Percentiles rank a stretch among this genome's conserved stretches.
phyloP scores from a whole-genome alignment of 2,329 filamentous ascomycete genomes.

The Tricladium varicosporioides region DNA sequence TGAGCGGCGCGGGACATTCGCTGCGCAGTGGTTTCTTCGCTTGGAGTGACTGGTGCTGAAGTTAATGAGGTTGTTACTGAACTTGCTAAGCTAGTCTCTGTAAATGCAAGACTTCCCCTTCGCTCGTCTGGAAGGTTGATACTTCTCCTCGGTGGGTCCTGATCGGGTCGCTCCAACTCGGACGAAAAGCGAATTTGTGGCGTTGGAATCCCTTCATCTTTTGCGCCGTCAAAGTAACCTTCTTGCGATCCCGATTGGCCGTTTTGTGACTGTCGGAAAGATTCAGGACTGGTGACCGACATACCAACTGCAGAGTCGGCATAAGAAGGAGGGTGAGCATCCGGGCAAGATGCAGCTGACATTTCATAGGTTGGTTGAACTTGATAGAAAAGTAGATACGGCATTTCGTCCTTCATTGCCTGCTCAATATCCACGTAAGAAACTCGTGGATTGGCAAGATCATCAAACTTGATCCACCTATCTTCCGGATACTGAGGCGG shows the following conservation, averaged over 20 bases:
- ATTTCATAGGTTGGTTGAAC: constrained; percentile 79
- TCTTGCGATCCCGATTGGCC: constrained; percentile 11
- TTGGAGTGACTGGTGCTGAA: constrained; percentile 44
- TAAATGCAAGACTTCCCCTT: constrained; percentile 50
- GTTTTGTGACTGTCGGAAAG: constrained; percentile 6
- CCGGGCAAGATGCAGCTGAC: constrained; percentile 18
- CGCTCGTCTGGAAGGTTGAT: constrained; percentile 46
- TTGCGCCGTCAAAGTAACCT: constrained; percentile 45
- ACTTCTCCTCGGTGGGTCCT: constrained; percentile 37
- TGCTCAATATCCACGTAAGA: constrained; percentile 73
- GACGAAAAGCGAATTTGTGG: constrained; percentile 49
- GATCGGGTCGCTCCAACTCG: constrained; percentile 47
- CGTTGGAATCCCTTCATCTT: constrained; percentile 40
- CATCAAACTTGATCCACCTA: constrained; percentile 90
- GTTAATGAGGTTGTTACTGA: constrained; percentile 39
- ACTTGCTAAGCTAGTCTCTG: constrained; percentile 40
- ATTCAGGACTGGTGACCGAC: constrained; percentile 13
- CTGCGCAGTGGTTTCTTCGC: constrained; percentile 53
- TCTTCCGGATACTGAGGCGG: constrained; percentile 68
- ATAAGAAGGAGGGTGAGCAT: constrained; percentile 58
- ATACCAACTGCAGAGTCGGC: constrained; percentile 39
- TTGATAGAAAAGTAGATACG: constrained; percentile 94
- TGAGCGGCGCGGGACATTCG: constrained; percentile 57
- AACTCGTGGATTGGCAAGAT: constrained; percentile 71
- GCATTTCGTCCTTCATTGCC: constrained; percentile 80